Evolutionary conservation across 1,139 yeast genomes (phyloP).

Genomic region (Nakaseomyces bracarensis): DNA sequence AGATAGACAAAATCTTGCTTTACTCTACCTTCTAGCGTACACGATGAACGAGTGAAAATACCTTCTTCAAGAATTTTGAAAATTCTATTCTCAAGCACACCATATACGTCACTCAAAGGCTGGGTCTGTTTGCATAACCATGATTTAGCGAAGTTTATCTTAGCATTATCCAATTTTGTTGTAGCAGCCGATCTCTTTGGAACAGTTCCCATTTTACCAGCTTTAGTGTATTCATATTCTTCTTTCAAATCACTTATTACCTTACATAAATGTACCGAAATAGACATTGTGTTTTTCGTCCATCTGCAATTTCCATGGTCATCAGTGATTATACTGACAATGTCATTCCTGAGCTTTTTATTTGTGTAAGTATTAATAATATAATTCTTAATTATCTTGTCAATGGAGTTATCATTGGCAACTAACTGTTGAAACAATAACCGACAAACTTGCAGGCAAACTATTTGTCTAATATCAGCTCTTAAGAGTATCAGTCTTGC

Average conservation of each 20-base stretch:
- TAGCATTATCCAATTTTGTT: slow-evolving; percentile 23
- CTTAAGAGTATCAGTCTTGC: slow-evolving; percentile 67
- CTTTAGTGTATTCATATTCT: slow-evolving; percentile 14
- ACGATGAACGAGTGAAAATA: slow-evolving; percentile 25
- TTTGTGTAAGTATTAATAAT: slow-evolving; percentile 25
- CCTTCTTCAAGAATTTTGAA: slow-evolving; percentile 37
- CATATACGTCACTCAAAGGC: slow-evolving; percentile 73
- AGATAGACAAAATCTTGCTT: slow-evolving; percentile 31
- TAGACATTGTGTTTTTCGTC: slow-evolving; percentile 72
- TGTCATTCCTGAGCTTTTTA: slow-evolving; percentile 43
- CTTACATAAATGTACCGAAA: slow-evolving; percentile 64
- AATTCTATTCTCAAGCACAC: slow-evolving; percentile 62
- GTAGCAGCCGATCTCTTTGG: slow-evolving; percentile 12
- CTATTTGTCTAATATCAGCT: slow-evolving; percentile 79
- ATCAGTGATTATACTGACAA: slow-evolving; percentile 74
- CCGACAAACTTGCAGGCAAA: slow-evolving; percentile 68
- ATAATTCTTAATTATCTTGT: slow-evolving; percentile 24
- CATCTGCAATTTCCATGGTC: slow-evolving; percentile 82
- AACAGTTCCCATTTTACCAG: not conserved
- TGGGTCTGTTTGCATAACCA: slow-evolving; percentile 85
- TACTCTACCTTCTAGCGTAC: slow-evolving; percentile 31
- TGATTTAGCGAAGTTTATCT: slow-evolving; percentile 58
- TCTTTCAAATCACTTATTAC: slow-evolving; percentile 29
- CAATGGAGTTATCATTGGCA: slow-evolving; percentile 34
- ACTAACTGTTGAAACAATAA: slow-evolving; percentile 66